These are phyloP conservation scores for Hirschfeldia incana DNA, from an alignment of 345 rosid species.

Conservation along the genomic window DNA sequence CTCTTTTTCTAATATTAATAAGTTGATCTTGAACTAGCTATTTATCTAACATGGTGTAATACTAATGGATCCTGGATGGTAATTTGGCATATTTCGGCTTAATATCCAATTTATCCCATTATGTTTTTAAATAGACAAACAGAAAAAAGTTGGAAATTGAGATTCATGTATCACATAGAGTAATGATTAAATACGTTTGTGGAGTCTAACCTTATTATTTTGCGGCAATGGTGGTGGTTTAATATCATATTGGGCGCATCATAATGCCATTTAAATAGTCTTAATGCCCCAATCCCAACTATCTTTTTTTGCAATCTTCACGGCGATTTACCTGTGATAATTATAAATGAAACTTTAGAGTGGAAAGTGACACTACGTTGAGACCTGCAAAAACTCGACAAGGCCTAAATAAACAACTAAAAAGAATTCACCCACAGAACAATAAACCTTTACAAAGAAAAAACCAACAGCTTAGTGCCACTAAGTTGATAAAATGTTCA, in stretches of 20 bases:
- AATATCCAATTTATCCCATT: not conserved
- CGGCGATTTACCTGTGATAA: constrained; percentile 34
- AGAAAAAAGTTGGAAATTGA: not conserved
- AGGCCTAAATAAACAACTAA: constrained; percentile 36
- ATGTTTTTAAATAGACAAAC: not conserved
- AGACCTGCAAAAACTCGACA: constrained; percentile 43
- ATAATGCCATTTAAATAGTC: constrained; percentile 32
- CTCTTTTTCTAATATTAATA: constrained; percentile 2
- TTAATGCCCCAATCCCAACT: constrained; percentile 32
- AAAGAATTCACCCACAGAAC: constrained; percentile 34
- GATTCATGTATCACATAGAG: constrained; percentile 26
- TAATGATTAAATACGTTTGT: constrained; percentile 35
- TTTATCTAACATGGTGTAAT: not conserved
- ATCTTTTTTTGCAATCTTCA: constrained; percentile 40
- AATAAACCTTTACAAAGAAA: constrained; percentile 16
- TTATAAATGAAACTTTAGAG: constrained; percentile 31
- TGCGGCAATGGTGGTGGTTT: constrained; percentile 37
- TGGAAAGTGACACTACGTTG: constrained; percentile 45
- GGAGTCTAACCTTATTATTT: constrained; percentile 35
- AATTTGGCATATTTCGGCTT: not conserved
- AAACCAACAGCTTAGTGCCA: constrained; percentile 33
- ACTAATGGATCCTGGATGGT: constrained; percentile 3
- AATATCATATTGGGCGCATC: constrained; percentile 28
- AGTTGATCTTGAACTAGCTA: not conserved
- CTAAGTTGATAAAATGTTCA: constrained; percentile 28